phyloP scores from a whole-genome alignment of 106 monocot species.

The Dendrobium catenatum region DNA sequence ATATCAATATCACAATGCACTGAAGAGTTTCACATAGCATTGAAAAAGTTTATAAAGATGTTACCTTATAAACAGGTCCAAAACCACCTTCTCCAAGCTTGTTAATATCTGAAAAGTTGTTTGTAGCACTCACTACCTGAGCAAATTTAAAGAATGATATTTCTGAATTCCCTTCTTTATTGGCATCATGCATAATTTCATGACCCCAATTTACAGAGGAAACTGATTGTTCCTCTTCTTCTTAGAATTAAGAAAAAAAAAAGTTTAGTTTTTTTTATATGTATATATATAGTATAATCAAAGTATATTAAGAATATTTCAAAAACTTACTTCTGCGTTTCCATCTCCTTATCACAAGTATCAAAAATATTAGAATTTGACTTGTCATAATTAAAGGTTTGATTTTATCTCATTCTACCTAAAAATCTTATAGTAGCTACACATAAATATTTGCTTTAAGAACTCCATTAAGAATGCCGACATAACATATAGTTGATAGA shows the following conservation, averaged over 20 bases:
- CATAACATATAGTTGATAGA: no score
- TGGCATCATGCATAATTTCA: background rate
- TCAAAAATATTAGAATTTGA: background rate
- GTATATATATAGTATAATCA: background rate
- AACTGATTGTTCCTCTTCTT: background rate
- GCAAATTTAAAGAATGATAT: background rate
- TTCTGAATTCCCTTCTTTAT: background rate
- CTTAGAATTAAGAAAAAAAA: background rate
- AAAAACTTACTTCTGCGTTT: background rate
- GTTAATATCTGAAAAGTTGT: background rate
- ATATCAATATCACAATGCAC: no score
- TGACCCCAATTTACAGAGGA: background rate
- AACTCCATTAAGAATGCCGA: no score
- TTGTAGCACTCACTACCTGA: background rate
- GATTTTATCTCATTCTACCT: no score
- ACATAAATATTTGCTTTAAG: no score
- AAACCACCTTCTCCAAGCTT: conserved; percentile 8
- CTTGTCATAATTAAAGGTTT: no score
- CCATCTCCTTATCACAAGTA: background rate
- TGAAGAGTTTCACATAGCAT: no score
- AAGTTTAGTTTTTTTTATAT: background rate
- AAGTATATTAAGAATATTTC: background rate
- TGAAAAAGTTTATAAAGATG: background rate
- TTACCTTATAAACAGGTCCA: conserved; percentile 37
- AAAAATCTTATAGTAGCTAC: no score